Evolutionary conservation across 2,329 filamentous ascomycete species (phyloP).

Genomic region (Exophiala phaeomuriformis): DNA sequence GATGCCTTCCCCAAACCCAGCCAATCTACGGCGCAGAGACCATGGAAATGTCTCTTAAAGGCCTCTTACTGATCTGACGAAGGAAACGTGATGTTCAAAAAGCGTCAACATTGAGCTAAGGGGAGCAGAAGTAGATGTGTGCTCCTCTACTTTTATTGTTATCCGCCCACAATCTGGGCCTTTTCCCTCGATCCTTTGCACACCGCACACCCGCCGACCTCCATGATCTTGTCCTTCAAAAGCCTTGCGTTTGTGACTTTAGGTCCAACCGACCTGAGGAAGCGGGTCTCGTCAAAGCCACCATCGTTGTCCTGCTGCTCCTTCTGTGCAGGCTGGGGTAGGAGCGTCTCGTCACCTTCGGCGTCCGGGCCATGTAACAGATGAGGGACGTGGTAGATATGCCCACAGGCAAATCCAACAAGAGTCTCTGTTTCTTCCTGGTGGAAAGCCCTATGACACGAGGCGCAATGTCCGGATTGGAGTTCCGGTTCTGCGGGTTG

Average conservation of each 20-base stretch:
- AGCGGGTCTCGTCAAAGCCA: conserved; percentile 23
- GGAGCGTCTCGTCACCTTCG: conserved; percentile 27
- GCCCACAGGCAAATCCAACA: conserved; percentile 61
- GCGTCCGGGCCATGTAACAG: conserved; percentile 41
- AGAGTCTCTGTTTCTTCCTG: conserved; percentile 48
- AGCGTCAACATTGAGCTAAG: no score
- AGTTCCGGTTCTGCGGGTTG: conserved; percentile 3
- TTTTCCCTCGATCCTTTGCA: conserved; percentile 17
- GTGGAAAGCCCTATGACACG: conserved; percentile 20
- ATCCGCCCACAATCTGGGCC: conserved; percentile 12
- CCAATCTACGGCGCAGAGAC: no score
- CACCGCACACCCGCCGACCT: conserved; percentile 21
- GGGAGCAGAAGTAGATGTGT: no score
- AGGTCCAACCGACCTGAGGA: conserved; percentile 59
- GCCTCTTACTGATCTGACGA: no score
- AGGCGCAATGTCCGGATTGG: conserved; percentile 22
- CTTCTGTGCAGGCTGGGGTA: conserved; percentile 13
- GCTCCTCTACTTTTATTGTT: background rate
- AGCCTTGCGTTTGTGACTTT: conserved; percentile 84
- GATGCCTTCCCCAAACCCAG: no score
- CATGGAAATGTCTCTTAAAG: no score
- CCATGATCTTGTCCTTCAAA: conserved; percentile 37
- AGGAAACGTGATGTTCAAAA: no score
- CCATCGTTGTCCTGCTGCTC: conserved; percentile 15
- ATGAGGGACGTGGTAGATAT: conserved; percentile 59